phyloP scores from a whole-genome alignment of 2,329 filamentous ascomycete species.

The Colletotrichum musae region DNA sequence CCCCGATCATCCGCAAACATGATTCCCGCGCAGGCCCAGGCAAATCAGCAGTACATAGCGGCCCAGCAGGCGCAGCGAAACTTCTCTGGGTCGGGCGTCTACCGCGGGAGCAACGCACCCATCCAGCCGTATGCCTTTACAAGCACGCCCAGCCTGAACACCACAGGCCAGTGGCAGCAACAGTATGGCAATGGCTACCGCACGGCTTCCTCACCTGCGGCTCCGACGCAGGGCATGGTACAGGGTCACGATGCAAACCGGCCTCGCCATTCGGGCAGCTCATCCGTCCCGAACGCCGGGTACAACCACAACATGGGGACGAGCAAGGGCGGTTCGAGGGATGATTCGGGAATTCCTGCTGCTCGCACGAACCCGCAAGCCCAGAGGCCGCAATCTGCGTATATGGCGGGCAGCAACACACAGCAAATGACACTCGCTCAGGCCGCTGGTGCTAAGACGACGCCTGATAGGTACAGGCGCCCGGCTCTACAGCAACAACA shows the following conservation, averaged over 20 bases:
- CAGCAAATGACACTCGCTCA: conserved; percentile 68
- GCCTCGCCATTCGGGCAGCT: conserved; percentile 52
- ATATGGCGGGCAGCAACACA: conserved; percentile 52
- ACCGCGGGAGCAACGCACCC: conserved; percentile 70
- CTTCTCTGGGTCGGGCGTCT: conserved; percentile 64
- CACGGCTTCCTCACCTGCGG: conserved; percentile 61
- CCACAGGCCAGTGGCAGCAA: conserved; percentile 65
- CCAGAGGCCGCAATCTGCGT: conserved; percentile 60
- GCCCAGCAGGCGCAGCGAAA: conserved; percentile 62
- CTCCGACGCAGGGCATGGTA: conserved; percentile 57
- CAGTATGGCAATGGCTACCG: conserved; percentile 61
- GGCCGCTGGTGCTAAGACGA: conserved; percentile 74
- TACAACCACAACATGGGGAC: conserved; percentile 54
- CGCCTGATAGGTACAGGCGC: conserved; percentile 88
- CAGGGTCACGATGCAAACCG: conserved; percentile 46
- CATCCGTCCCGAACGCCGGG: conserved; percentile 57
- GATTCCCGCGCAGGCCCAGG: conserved; percentile 64
- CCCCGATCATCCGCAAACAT: conserved; percentile 78
- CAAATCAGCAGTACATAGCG: conserved; percentile 64
- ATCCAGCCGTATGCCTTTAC: conserved; percentile 86
- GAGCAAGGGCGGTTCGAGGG: conserved; percentile 61
- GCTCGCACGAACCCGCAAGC: conserved; percentile 57
- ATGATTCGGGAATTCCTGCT: conserved; percentile 65
- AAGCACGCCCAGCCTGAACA: conserved; percentile 76
- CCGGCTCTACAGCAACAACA: conserved; percentile 63